Conservation (phyloP, 2,329 filamentous ascomycete genomes). For the Fusarium sp. region DNA sequence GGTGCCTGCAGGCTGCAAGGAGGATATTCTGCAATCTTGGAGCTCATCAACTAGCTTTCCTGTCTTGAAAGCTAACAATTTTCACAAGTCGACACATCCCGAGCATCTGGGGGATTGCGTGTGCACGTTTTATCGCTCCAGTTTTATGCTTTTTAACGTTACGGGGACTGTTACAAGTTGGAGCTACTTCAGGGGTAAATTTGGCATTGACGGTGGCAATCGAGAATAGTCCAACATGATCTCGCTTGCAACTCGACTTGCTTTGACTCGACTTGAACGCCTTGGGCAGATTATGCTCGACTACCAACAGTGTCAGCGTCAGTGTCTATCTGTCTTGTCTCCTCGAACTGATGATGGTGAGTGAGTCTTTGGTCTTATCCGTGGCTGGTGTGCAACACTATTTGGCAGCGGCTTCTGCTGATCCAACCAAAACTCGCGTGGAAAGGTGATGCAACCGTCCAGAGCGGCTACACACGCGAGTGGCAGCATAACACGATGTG, state of each 20-base stretch:
- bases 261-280: conserved; percentile 7
- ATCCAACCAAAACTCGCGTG: conserved; percentile 15
- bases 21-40: neutral
- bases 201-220: conserved; percentile 28
- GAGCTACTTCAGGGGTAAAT: conserved; percentile 17
- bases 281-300: conserved; percentile 22
- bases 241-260: conserved; percentile 33
- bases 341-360: neutral
- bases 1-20: conserved; percentile 21
- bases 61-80: neutral
- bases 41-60: neutral
- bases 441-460: conserved; percentile 29
- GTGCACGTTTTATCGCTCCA: conserved; percentile 30
- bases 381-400: conserved; percentile 23
- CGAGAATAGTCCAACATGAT: conserved; percentile 14
- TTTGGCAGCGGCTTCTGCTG: conserved; percentile 11
- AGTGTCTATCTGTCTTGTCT: neutral
- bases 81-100: conserved; percentile 17
- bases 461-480: conserved; percentile 27
- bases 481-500: conserved; percentile 17
- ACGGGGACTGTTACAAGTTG: conserved; percentile 26
- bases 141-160: conserved; percentile 18
- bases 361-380: conserved; percentile 1
- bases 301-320: conserved; percentile 4
- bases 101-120: conserved; percentile 23